Base-by-base conservation (phyloP, 495 filamentous ascomycete genomes). In the Aspergillus hancockii region DNA sequence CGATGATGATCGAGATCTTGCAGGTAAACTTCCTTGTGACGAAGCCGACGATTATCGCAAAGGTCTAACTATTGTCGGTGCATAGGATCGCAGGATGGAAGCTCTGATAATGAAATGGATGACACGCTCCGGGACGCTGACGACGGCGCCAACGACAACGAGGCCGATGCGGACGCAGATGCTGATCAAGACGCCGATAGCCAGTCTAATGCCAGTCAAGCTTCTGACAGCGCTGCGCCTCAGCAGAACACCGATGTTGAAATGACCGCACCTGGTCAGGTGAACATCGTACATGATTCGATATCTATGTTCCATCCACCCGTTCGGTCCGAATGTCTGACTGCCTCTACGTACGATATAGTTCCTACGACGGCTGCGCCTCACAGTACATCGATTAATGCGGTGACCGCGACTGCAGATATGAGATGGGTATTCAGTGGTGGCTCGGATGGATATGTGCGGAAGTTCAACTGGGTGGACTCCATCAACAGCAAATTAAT, bases 281-380 rank as follows among this genome's bases (percentile, higher is more conserved):
- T 65, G 19, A 79, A 67, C 63, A 59, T 63, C 45, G 66, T 52
- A 22, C 53, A 69, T 8, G 75, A 77, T 45, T 65, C 66, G 18
- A 64, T 73, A 52, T 71, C 73, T 40, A 68, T 68, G 23, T 75
- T 77, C 54, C 85, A 85, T 31, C 92, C 90, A 0, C 83, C 75
- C 41, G 79, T 93, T 32, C 88, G 90, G n/a, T 74, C 88, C 30
- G 95, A 96, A 67, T 90, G 85, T 46, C 77, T 93, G 23, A 88
- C 84, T 8, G 94, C 95, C n/a, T 73, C 81, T 28, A 86, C 86
- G 14, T 99, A 98, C 80, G 94, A 99, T 72, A 96, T 99, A 43
- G 88, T 93, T 8, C 94, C 94, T 8, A 98, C 96, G 22, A 97
- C 97, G 71, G 94, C 94, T 14, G 94, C 94, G 3, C 94, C 94